Conservation (phyloP, 2,329 filamentous ascomycete genomes). For the Trichoderma gracile region DNA sequence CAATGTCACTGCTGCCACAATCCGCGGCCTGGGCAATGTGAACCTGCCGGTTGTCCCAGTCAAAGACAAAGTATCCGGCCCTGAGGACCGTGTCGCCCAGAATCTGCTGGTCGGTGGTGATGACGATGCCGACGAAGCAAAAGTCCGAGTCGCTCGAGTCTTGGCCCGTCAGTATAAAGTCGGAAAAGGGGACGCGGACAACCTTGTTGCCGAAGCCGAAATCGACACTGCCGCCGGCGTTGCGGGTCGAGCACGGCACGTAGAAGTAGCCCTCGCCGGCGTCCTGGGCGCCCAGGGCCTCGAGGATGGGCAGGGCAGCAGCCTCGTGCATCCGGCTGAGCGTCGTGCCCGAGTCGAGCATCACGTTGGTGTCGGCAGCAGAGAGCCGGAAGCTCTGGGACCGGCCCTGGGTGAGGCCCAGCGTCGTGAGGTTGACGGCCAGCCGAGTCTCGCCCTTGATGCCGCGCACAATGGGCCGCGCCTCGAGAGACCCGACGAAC, state of each 20-base stretch:
- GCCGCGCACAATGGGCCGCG: conserved; percentile 46
- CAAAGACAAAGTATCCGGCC: conserved; percentile 50
- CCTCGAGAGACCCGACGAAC: conserved; percentile 49
- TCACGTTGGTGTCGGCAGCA: conserved; percentile 42
- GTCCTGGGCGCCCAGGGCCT: conserved; percentile 44
- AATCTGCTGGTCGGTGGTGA: conserved; percentile 46
- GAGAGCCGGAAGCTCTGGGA: conserved; percentile 32
- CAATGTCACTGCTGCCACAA: conserved; percentile 43
- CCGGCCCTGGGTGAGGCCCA: conserved; percentile 36
- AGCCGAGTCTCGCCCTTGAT: conserved; percentile 41
- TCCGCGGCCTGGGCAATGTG: conserved; percentile 46
- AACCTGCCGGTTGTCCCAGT: conserved; percentile 47
- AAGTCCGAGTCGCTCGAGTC: conserved; percentile 33
- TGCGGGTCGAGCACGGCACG: conserved; percentile 46
- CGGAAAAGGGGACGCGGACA: conserved; percentile 47
- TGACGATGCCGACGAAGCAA: conserved; percentile 47
- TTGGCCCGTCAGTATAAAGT: conserved; percentile 48
- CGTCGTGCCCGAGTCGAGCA: conserved; percentile 57
- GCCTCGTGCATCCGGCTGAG: conserved; percentile 48
- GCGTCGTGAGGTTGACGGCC: conserved; percentile 36
- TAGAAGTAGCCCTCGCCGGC: conserved; percentile 47
- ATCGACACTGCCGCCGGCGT: conserved; percentile 45
- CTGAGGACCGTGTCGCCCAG: conserved; percentile 47
- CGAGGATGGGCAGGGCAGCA: conserved; percentile 46
- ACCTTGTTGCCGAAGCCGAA: conserved; percentile 49